Percentiles rank a stretch among this genome's conserved stretches.
These are phyloP conservation scores for Cryptosporidium sp. DNA, from an alignment of 169 alveolate genomes.

Conservation along the genomic window DNA sequence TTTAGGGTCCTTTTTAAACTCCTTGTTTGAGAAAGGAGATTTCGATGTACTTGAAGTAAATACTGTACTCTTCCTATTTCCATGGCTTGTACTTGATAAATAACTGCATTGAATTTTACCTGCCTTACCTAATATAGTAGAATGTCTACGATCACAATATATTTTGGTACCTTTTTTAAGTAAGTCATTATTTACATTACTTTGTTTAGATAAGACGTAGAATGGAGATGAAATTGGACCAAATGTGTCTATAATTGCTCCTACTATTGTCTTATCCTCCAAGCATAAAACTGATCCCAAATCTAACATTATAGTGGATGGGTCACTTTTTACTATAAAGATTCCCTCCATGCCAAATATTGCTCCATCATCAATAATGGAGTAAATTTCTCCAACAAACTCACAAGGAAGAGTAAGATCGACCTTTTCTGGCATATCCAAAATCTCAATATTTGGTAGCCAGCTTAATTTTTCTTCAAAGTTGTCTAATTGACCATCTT, in stretches of 20 bases:
- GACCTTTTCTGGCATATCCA: constrained; percentile 55
- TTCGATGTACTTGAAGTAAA: neutral
- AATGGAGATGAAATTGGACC: constrained; percentile 61
- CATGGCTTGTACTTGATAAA: constrained; percentile 4
- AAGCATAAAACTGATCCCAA: constrained; percentile 67
- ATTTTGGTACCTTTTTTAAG: constrained; percentile 47
- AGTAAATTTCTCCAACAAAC: constrained; percentile 65
- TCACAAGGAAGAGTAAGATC: constrained; percentile 59
- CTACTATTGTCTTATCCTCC: constrained; percentile 63
- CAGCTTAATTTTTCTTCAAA: constrained; percentile 26
- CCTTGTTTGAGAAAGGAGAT: constrained; percentile 38
- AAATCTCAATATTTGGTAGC: constrained; percentile 62
- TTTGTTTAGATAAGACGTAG: constrained; percentile 43
- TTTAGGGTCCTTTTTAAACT: constrained; percentile 30
- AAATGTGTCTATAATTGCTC: constrained; percentile 61
- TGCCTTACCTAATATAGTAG: constrained; percentile 64
- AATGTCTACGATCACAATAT: constrained; percentile 68
- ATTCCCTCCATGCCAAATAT: constrained; percentile 41
- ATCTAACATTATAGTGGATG: constrained; percentile 40
- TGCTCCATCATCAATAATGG: constrained; percentile 17
- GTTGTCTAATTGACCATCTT: neutral
- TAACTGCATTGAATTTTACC: constrained; percentile 36
- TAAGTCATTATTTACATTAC: neutral
- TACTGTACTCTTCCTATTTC: neutral
- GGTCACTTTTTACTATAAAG: constrained; percentile 51